Percentiles rank a stretch among this genome's conserved stretches.
These are phyloP conservation scores for Claviceps monticola DNA, from an alignment of 2,329 filamentous ascomycete genomes.

Conservation along the genomic window DNA sequence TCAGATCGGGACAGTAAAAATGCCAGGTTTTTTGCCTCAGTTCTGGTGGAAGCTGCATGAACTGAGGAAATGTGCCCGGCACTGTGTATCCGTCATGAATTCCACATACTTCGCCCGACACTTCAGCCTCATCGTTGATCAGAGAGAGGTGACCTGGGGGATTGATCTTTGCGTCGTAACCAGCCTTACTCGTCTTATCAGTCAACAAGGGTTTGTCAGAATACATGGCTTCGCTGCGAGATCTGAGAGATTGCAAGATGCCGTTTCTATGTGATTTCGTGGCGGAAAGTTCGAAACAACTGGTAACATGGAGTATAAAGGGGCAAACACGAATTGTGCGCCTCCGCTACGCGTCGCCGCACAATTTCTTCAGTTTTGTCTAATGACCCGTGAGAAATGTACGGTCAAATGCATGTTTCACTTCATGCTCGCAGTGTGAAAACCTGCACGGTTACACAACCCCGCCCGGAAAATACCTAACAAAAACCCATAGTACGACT, in stretches of 20 bases:
- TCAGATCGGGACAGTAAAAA: conserved; percentile 18
- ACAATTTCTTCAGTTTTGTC: too few relatives aligned
- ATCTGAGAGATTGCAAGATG: background rate
- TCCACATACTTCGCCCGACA: conserved; percentile 1
- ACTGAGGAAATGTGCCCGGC: conserved; percentile 12
- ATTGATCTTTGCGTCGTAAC: conserved; percentile 2
- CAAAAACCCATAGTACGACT: too few relatives aligned
- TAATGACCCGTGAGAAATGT: too few relatives aligned
- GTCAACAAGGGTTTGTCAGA: background rate
- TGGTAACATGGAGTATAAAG: too few relatives aligned
- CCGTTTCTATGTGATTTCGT: too few relatives aligned
- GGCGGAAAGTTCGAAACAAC: too few relatives aligned
- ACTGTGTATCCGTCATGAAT: background rate
- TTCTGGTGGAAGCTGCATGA: conserved; percentile 18
- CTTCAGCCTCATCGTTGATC: conserved; percentile 7
- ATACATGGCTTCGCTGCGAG: background rate
- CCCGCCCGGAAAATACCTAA: too few relatives aligned
- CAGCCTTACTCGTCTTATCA: background rate
- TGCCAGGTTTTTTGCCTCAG: conserved; percentile 21
- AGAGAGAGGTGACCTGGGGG: background rate
- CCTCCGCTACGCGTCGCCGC: too few relatives aligned
- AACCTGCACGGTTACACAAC: too few relatives aligned
- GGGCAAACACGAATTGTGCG: too few relatives aligned
- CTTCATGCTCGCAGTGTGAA: too few relatives aligned
- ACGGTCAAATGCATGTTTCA: too few relatives aligned